Evolutionary conservation across 2,329 filamentous ascomycete genomes (phyloP), one percentile per base, ranked within the genome.

Genomic region (Fonsecaea monophora): DNA sequence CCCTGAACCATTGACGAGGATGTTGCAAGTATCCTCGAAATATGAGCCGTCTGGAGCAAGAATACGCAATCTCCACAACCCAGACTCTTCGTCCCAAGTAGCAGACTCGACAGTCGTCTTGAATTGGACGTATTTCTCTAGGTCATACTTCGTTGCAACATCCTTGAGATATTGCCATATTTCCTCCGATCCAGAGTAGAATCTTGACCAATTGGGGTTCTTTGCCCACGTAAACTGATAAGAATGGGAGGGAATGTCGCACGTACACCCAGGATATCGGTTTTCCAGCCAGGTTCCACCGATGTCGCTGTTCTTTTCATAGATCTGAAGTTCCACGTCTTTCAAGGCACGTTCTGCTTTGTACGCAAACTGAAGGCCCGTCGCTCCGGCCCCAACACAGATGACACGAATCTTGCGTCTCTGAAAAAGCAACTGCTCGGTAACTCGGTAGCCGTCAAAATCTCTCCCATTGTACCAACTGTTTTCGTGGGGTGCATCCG

Each of bases 201-300:
- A 73, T 9, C 63, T 54, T 5, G 66, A 71, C 66, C 71, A 74
- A 9, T 74, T 64, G 74, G 82, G 83, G 60, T 70, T 70, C 50
- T 66, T 66, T 65, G 82, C 82, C 76, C 83, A 86, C 6, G 79
- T 80, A 67, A 83, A 85, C 64, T 85, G 82, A 62, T 69, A 69
- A 84, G 71, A 88, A 88, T 18, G 84, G 86, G 75, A 83, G 86
- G 80, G 83, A 5, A 71, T 70, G 53, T 71, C 69, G 50, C 69
- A 71, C n/a, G 67, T 68, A 67, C 75, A 77, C 8, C 76, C 76
- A 8, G 74, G 74, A 61, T 76, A 77, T 9, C 68, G 50, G 64
- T 77, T 77, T 66, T 74, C 74, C 4, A 71, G 67, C 75, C 75
- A 77, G 6, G 75, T 76, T 1, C 75, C 76, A 4, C 75, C 75